phyloP scores from a whole-genome alignment of 257 asterid genomes.

The Capsicum chinense region DNA sequence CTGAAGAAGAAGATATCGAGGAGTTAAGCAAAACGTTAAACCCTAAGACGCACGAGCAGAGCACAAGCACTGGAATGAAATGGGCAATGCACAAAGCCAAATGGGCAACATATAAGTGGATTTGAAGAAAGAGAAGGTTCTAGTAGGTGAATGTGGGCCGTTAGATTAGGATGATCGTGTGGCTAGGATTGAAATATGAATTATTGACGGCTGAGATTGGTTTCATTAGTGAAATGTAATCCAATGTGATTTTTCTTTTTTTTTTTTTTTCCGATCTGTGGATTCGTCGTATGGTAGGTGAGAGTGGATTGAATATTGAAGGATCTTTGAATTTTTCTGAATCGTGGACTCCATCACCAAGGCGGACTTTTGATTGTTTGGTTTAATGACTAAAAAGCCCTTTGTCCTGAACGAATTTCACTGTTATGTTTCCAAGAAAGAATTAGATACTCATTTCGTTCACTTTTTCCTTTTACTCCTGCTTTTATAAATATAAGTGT shows the following conservation, averaged over 20 bases:
- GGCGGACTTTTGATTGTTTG: background rate
- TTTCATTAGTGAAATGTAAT: background rate
- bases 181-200: conserved; percentile 30
- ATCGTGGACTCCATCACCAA: conserved; percentile 20
- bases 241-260: background rate
- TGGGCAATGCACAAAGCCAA: background rate
- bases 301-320: background rate
- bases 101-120: background rate
- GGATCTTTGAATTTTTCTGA: background rate
- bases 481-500: too few species aligned
- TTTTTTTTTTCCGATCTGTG: background rate
- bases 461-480: too few species aligned
- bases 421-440: background rate
- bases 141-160: conserved; percentile 37
- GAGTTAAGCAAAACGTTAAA: conserved; percentile 34
- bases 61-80: conserved; percentile 43
- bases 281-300: background rate
- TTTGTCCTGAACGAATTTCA: background rate
- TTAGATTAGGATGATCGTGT: conserved; percentile 45
- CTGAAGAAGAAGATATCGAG: background rate
- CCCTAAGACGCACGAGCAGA: conserved; percentile 49
- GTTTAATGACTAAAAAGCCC: background rate
- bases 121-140: conserved; percentile 42
- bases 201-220: conserved; percentile 46
- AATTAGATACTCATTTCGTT: too few species aligned